Base-by-base conservation (phyloP, 208 protist genomes). In the Vickermania ingenoplastis region DNA sequence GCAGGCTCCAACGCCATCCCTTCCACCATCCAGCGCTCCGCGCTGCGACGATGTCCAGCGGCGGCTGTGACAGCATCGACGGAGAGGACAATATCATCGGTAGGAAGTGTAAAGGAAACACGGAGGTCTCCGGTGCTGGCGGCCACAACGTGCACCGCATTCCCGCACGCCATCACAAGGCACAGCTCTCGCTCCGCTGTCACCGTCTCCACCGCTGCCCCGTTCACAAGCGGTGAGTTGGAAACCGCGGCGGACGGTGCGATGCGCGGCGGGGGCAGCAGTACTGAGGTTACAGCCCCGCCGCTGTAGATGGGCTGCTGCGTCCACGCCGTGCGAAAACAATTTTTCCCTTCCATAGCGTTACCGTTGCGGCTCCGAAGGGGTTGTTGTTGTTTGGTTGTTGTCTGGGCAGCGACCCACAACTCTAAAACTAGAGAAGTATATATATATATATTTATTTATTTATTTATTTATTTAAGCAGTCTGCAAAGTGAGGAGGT, bases 261-360 rank as follows among this genome's bases (percentile, higher is more conserved):
- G 17, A 64, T 48, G 0, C 30, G 31, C 7, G 50, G 4, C 14
- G 65, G 14, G 0, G 72, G 74, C 1, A 93, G 56, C 4, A 72
- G 65, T 13, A 93, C n/a, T 14, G 81, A 80, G 13, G 81, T 73
- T 28, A 95, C 66, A 31, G 81, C 81, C 30, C 89, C 89, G 41
- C 89, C 89, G 59, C 85, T 92, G 68, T 88, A 95, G 21, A 92
- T 67, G n/a, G 89, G 89, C 28, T 71, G 55, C 63, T 95, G 85
- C 28, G 79, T 79, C 85, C 89, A 92, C 22, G 64, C 65, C 45
- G 78, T 89, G 30, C 84, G 77, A 62, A 95, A 95, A 61, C 82
- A 91, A 59, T 92, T 95, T 53, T 89, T 91, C 11, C 89, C 89
- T 54, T 92, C 82, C 83, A 95, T 94, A 14, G 41, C 45, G 22